Conservation (phyloP, 257 asterid genomes). For the Primulina eburnea region DNA sequence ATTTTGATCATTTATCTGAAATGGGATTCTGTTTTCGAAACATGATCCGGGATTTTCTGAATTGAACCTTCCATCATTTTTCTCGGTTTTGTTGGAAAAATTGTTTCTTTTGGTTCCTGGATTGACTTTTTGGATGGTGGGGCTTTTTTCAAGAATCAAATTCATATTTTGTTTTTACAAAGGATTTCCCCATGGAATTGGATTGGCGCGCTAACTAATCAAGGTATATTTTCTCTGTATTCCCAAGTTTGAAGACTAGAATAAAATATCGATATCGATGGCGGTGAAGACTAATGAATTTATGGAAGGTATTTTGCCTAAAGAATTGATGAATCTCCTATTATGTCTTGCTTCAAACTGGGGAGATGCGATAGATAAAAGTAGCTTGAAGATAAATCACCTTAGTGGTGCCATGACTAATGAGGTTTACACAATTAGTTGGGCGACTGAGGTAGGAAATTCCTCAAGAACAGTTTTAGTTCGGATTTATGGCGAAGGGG, state of each 20-base stretch:
- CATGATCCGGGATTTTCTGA: no score
- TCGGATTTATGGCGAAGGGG: slow-evolving; percentile 85
- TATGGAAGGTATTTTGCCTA: slow-evolving; percentile 50
- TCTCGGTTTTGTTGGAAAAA: no score
- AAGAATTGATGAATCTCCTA: slow-evolving; percentile 53
- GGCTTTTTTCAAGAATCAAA: background rate
- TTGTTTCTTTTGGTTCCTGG: background rate
- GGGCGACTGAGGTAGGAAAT: slow-evolving; percentile 52
- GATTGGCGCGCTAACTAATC: slow-evolving; percentile 12
- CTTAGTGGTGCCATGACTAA: slow-evolving; percentile 90
- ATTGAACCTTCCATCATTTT: no score
- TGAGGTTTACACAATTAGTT: slow-evolving; percentile 59
- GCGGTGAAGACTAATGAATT: slow-evolving; percentile 62
- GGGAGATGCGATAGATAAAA: slow-evolving; percentile 59
- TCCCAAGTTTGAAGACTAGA: slow-evolving; percentile 10
- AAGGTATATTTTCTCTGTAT: slow-evolving; percentile 7
- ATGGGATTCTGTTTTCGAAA: background rate
- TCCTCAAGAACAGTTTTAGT: slow-evolving; percentile 54
- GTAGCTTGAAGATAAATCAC: slow-evolving; percentile 44
- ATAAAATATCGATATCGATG: slow-evolving; percentile 38
- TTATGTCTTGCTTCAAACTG: slow-evolving; percentile 50
- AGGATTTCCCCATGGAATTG: background rate
- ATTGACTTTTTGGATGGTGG: background rate
- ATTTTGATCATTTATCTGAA: background rate
- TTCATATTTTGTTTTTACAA: background rate